A percentile compares a stretch with the other conserved stretches of the same genome.
These are phyloP conservation scores for Chaetomium sp. DNA, from an alignment of 2,329 filamentous ascomycete genomes.

Conservation along the genomic window DNA sequence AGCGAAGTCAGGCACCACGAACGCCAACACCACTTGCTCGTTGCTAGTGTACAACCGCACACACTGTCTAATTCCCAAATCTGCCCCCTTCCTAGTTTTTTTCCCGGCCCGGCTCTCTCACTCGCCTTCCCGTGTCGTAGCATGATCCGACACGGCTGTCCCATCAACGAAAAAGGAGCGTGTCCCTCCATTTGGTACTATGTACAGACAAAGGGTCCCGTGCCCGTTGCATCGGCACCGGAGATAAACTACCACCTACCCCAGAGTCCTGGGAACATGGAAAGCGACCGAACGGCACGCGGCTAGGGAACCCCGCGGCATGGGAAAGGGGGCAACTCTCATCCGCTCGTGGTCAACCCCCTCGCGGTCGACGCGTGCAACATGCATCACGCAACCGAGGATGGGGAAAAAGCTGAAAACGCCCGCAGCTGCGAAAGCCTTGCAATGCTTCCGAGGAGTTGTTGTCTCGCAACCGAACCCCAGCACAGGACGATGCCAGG, in stretches of 20 bases:
- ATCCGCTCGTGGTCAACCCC: not conserved
- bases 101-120: conserved; percentile 14
- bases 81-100: conserved; percentile 8
- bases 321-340: not conserved
- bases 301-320: not conserved
- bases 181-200: too few species aligned
- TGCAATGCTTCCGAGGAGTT: conserved; percentile 6
- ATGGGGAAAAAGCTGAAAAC: too few species aligned
- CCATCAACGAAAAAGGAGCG: too few species aligned
- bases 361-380: conserved; percentile 2
- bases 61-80: conserved; percentile 8
- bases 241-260: not conserved
- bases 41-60: not conserved
- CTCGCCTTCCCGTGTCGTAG: not conserved
- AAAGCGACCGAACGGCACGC: not conserved
- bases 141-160: conserved; percentile 1
- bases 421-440: conserved; percentile 5
- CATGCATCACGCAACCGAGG: conserved; percentile 5
- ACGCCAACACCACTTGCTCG: not conserved
- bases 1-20: not conserved
- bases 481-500: not conserved
- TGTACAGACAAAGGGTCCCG: not conserved
- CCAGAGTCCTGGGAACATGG: not conserved
- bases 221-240: not conserved
- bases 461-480: not conserved